Base-by-base conservation (phyloP, 768 basidiomycete species). In the Lactifluus echinatus region DNA sequence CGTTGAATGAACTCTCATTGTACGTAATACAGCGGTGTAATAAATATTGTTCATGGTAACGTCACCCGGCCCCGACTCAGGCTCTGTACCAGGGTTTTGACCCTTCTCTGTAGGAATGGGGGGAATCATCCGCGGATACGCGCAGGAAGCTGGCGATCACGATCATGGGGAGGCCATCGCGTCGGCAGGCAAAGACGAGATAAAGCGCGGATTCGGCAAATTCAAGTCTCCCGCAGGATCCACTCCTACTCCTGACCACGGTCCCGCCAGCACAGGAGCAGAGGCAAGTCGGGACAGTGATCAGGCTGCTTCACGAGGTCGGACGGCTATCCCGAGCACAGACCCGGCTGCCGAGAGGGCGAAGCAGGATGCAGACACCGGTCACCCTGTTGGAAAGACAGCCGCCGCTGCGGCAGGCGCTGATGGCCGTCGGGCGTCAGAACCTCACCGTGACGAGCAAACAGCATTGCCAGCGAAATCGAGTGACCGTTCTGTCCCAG, bases 41-140 rank as follows among this genome's bases (percentile, higher is more conserved):
- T 6, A 8, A 49, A 49, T 8, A 10, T 58, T 2, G 19, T 49
- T 29, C 57, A 53, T 49, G 57, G 52, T 53, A 48, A 4, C 2
- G 10, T 53, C 36, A 21, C 19, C 24, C 7, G 21, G 11, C 24
- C 31, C 21, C n/a, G 4, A 33, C 8, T 31, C 19, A 19, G 19
- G 8, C 5, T 24, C 4, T 40, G 17, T 11, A 42, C 28, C 11
- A 28, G 1, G 14, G 26, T 40, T 24, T 8, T 48, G 8, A 36
- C 23, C 5, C 23, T 29, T 44, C 11, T 7, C 23, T 24, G 12
- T 23, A 53, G 52, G 57, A 34, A n/a, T 33, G 23, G 57, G 46
- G 15, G 46, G 45, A 4, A 10, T 58, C 24, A 24, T 53, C 26
- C 57, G 51, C 39, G 57, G 46, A 42, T 19, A n/a, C n/a, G 33